Conservation (phyloP, 2,329 filamentous ascomycete species). For the Monosporascus sp. region DNA sequence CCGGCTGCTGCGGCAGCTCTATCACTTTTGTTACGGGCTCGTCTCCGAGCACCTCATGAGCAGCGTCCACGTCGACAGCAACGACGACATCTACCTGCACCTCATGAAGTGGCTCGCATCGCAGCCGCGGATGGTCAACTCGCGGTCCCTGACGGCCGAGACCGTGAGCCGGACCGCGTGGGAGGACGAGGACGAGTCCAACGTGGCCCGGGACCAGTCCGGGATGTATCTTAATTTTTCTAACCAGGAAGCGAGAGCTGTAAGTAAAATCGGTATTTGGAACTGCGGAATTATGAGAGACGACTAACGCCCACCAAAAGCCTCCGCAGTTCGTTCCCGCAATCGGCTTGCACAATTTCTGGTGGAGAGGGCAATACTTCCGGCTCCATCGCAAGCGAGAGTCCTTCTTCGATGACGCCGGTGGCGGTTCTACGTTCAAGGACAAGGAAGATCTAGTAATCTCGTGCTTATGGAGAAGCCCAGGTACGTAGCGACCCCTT, state of each 20-base stretch:
- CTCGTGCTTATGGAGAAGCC: slow-evolving; percentile 48
- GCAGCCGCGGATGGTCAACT: slow-evolving; percentile 45
- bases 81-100: slow-evolving; percentile 53
- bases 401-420: slow-evolving; percentile 30
- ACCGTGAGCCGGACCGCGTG: slow-evolving; percentile 50
- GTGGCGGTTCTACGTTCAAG: slow-evolving; percentile 35
- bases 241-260: slow-evolving; percentile 47
- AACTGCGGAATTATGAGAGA: neutral
- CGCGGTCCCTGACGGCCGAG: slow-evolving; percentile 49
- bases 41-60: slow-evolving; percentile 44
- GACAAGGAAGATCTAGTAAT: slow-evolving; percentile 48
- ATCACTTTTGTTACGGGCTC: slow-evolving; percentile 28
- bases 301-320: slow-evolving; percentile 16
- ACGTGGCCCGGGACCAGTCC: slow-evolving; percentile 22
- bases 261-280: slow-evolving; percentile 18
- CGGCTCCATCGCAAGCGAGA: slow-evolving; percentile 41
- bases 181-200: slow-evolving; percentile 34
- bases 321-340: slow-evolving; percentile 50
- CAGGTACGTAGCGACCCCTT: slow-evolving; percentile 16
- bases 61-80: slow-evolving; percentile 46
- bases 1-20: slow-evolving; percentile 32
- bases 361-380: slow-evolving; percentile 48
- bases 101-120: slow-evolving; percentile 53
- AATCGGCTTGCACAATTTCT: slow-evolving; percentile 47
- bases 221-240: slow-evolving; percentile 54